phyloP scores from a whole-genome alignment of 352 stramenopile genomes.

The Phytopythium ostracodes region DNA sequence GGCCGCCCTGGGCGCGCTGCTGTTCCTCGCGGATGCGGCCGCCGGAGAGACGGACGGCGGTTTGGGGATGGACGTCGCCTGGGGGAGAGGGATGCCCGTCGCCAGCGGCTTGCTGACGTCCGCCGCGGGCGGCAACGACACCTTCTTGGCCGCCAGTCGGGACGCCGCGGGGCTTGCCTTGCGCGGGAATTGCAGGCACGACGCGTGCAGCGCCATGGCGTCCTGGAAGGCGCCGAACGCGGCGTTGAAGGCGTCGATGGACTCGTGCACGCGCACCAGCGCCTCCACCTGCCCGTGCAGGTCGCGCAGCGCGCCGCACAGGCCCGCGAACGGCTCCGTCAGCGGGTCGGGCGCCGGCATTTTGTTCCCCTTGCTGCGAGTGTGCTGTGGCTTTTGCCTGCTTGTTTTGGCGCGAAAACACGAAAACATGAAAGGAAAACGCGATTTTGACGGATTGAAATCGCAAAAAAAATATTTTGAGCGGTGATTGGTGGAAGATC shows the following conservation, averaged over 20 bases:
- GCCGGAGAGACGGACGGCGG: constrained; percentile 6
- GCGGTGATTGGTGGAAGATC: not conserved
- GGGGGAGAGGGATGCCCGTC: constrained; percentile 38
- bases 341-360: constrained; percentile 29
- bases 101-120: constrained; percentile 11
- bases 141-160: constrained; percentile 3
- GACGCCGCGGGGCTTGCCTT: constrained; percentile 5
- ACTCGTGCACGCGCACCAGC: constrained; percentile 61
- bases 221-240: constrained; percentile 74
- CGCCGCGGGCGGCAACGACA: constrained; percentile 17
- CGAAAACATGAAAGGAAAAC: not conserved
- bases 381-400: not conserved
- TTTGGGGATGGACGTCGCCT: constrained; percentile 1
- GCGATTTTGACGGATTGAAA: not conserved
- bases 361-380: too few relatives aligned
- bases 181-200: constrained; percentile 61
- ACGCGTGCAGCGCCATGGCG: constrained; percentile 73
- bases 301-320: constrained; percentile 59
- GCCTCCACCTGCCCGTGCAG: constrained; percentile 64
- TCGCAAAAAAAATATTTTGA: too few relatives aligned
- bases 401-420: not conserved
- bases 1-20: constrained; percentile 7
- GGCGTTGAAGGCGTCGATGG: constrained; percentile 71
- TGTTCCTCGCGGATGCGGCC: constrained; percentile 3
- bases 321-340: constrained; percentile 41